Base-by-base conservation (phyloP, 352 stramenopile genomes). In the Pythium brachiatum region DNA sequence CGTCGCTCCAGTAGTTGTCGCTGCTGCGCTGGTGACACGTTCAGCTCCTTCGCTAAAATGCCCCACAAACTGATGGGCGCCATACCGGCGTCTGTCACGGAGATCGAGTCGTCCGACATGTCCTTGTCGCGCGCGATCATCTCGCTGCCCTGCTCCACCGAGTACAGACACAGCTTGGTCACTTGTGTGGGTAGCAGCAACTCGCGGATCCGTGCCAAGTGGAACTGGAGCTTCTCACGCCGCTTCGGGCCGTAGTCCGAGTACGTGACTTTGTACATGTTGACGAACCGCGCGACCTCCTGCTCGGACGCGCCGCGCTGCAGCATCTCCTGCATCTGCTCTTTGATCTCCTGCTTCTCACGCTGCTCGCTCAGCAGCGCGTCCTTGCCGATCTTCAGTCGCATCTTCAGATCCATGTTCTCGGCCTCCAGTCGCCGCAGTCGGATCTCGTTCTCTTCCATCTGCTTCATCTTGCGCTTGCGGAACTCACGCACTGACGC, bases 221-320 rank as follows among this genome's bases (percentile, higher is more conserved):
- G 83, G 73, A 89, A 92, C 41, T 80, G 73, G 50, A 92, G 66
- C 57, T 88, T 89, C 48, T 90, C 83, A 2, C 75, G 75, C 54
- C 83, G 75, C 62, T 89, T 89, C 4, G 79, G 80, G 4, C 83
- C 83, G 56, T 90, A 92, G 66, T 92, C 83, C 50, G 80, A 88
- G 72, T 92, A 90, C 44, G 79, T 90, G 51, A 88, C 70, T 68
- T 89, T 88, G 73, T 92, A 92, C 78, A 89, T 86, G 58, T 92
- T 86, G 27, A 92, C 71, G 57, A 90, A 92, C 52, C 76, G 76
- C 53, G 81, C 83, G 53, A 92, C 82, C 63, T 90, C 83, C 34
- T 86, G 76, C 60, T 90, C 81, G 31, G 77, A 79, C 3, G 83
- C 83, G 61, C 80, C 79, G 9, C 75, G 79, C 68, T 86, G 72